Percentiles rank a stretch among this genome's conserved stretches.
These are phyloP conservation scores for Vinca minor DNA, from an alignment of 257 asterid species.

Conservation along the genomic window DNA sequence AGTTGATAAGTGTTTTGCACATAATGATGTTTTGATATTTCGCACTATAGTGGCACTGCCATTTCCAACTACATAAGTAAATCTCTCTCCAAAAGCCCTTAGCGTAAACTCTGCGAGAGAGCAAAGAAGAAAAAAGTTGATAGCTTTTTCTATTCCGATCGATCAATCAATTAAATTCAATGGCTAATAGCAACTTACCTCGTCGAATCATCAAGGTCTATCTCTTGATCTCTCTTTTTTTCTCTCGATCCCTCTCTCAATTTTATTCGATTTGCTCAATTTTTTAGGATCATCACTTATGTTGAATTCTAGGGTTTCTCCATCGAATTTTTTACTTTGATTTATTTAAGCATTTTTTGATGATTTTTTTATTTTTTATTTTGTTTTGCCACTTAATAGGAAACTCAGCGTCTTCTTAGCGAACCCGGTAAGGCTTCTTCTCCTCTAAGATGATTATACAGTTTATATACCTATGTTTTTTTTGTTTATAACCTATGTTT, in stretches of 20 bases:
- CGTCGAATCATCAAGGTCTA: slow-evolving; percentile 68
- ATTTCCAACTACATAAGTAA: not conserved
- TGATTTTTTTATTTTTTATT: slow-evolving; percentile 6
- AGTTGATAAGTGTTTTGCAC: no score
- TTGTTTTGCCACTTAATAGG: slow-evolving; percentile 40
- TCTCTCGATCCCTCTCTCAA: slow-evolving; percentile 38
- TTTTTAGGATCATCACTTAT: not conserved
- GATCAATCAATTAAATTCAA: slow-evolving; percentile 23
- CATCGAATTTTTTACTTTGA: slow-evolving; percentile 7
- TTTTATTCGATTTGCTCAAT: slow-evolving; percentile 26
- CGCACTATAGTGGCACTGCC: no score
- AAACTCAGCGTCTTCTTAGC: slow-evolving; percentile 97
- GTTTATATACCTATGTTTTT: no score
- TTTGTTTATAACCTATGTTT: no score
- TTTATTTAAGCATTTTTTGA: slow-evolving; percentile 12
- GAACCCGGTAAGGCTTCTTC: slow-evolving; percentile 63
- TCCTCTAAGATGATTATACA: no score
- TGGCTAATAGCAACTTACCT: slow-evolving; percentile 57
- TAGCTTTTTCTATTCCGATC: not conserved
- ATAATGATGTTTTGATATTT: no score
- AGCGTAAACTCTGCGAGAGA: slow-evolving; percentile 12
- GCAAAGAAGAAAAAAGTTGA: not conserved
- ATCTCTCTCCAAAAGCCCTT: not conserved
- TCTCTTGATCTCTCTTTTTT: slow-evolving; percentile 38
- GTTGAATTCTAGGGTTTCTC: slow-evolving; percentile 15